Base-by-base conservation (phyloP, 495 filamentous ascomycete genomes). In the Patellaria atrata region DNA sequence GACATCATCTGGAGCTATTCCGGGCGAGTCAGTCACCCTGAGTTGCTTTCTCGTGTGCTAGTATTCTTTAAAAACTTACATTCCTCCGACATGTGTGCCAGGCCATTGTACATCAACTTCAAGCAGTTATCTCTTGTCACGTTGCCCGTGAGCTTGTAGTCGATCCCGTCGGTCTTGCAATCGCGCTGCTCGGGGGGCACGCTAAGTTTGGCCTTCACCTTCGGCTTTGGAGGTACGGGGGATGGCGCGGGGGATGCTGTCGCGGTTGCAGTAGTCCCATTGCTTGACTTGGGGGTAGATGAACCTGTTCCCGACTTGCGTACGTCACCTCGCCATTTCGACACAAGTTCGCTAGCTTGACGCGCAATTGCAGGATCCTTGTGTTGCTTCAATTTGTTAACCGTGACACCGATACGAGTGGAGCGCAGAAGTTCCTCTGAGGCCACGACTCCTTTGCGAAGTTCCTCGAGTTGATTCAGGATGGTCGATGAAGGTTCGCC, bases 341-440 rank as follows among this genome's bases (percentile, higher is more conserved):
- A 64, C 13, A 97, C 82, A 33, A 96, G 82, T 42, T 89, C 80
- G 37, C 62, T 63, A 2, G 86, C 77, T 27, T 81, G 61, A 5
- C 67, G 65, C 5, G 75, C 75, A 27, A 94, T 74, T n/a, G 79
- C 73, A 36, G 75, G 75, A 45, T 86, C 70, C 32, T 71, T 59
- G 62, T 86, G 73, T 20, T 67, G 62, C 49, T 85, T 77, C 37
- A 84, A 68, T 49, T 78, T 82, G 56, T 87, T 85, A 41, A 96
- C 79, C 3, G 80, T 68, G 45, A 93, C 75, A 42, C 89, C 89
- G 30, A 92, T 83, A 43, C 78, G 83, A 14, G 87, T 96, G n/a
- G 77, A 74, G 58, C 79, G 66, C 37, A 84, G 65, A 31, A 94
- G 67, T 32, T 92, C 82, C 58, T 97, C 91, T 10, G 81, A 83